Evolutionary conservation across 1,284 basidiomycete species (phyloP).

Genomic region (Ceratorhiza oryzae-sativae): DNA sequence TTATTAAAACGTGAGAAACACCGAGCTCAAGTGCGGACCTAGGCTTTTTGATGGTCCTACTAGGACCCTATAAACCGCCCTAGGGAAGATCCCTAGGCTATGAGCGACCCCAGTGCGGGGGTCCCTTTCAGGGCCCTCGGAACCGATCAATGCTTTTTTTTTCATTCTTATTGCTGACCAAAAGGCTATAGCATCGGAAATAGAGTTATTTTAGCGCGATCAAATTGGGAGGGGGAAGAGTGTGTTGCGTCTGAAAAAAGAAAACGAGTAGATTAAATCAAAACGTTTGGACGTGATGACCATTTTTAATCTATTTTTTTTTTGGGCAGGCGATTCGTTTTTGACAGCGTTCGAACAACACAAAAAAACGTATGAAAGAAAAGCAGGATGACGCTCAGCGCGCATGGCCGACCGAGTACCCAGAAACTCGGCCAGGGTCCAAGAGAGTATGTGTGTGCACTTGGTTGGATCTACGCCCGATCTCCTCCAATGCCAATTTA

Average conservation of each 20-base stretch:
- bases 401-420: conserved; percentile 17
- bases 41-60: neutral
- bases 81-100: neutral
- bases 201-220: conserved; percentile 14
- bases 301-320: too few species aligned
- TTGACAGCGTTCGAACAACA: too few species aligned
- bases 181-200: neutral
- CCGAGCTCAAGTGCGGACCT: neutral
- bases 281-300: too few species aligned
- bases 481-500: neutral
- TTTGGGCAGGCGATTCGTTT: too few species aligned
- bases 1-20: conserved; percentile 12
- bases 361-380: too few species aligned
- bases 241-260: neutral
- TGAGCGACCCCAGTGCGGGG: neutral
- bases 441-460: too few species aligned
- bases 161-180: neutral
- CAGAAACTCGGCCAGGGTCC: too few species aligned
- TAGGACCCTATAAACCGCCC: neutral
- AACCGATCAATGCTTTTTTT: neutral
- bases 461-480: neutral
- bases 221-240: too few species aligned
- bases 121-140: neutral
- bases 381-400: conserved; percentile 39
- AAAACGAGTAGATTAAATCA: too few species aligned